Conservation (phyloP, 1,284 basidiomycete species). For the Chondrostereum purpureum region DNA sequence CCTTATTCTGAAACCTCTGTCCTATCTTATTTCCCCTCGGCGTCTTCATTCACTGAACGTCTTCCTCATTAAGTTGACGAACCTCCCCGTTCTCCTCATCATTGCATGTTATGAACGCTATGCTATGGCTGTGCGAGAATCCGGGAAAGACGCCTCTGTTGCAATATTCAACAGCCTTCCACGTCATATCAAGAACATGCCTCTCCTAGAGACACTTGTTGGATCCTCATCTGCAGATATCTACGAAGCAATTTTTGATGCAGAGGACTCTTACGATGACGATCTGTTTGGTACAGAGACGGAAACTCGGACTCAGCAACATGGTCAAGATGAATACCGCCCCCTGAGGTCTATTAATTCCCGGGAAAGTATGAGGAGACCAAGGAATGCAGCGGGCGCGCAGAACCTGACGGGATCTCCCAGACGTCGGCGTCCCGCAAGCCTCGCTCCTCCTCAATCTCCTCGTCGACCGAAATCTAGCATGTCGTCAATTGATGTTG, state of each 20-base stretch:
- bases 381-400: constrained; percentile 14
- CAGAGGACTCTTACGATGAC: constrained; percentile 47
- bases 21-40: constrained; percentile 65
- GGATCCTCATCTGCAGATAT: constrained; percentile 58
- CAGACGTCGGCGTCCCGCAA: constrained; percentile 18
- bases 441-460: too few relatives aligned
- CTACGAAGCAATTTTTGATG: constrained; percentile 72
- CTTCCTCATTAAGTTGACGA: constrained; percentile 72
- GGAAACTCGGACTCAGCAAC: too few relatives aligned
- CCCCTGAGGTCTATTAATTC: constrained; percentile 35
- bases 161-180: constrained; percentile 59
- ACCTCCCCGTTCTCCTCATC: constrained; percentile 70
- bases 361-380: constrained; percentile 27
- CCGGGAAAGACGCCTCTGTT: constrained; percentile 44
- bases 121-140: constrained; percentile 42
- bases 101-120: constrained; percentile 82
- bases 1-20: constrained; percentile 68
- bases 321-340: constrained; percentile 31
- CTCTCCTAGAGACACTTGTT: constrained; percentile 65
- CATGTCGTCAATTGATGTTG: too few relatives aligned
- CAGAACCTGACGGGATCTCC: too few relatives aligned
- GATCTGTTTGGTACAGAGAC: constrained; percentile 45
- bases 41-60: constrained; percentile 77
- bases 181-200: constrained; percentile 63
- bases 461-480: too few relatives aligned